A percentile compares a stretch with the other conserved stretches of the same genome.
Evolutionary conservation across 73 alveolate species (phyloP).

Genomic region (Tetrahymena thermophila): DNA sequence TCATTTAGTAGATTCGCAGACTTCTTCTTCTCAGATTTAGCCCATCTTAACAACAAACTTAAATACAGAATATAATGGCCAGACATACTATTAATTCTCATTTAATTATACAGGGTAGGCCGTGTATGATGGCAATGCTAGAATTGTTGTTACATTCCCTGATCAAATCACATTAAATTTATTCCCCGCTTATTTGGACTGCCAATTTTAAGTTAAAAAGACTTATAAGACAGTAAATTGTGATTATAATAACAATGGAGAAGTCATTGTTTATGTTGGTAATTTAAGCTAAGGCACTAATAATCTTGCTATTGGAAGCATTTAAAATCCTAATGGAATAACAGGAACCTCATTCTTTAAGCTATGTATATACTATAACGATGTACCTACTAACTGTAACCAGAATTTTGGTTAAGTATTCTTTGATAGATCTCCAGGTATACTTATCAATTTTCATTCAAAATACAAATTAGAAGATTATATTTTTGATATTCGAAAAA

Average conservation of each 20-base stretch:
- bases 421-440: background rate
- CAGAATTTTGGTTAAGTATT: background rate
- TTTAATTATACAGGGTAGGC: background rate
- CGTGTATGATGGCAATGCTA: background rate
- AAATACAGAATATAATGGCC: background rate
- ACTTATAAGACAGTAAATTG: background rate
- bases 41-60: background rate
- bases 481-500: background rate
- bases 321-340: background rate
- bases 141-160: background rate
- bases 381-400: background rate
- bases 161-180: background rate
- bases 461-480: background rate
- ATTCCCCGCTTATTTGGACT: background rate
- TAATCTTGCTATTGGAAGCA: background rate
- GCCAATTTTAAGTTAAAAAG: background rate
- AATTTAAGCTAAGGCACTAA: background rate
- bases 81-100: background rate
- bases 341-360: background rate
- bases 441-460: background rate
- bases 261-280: background rate
- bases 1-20: background rate
- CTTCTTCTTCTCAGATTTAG: background rate
- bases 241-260: background rate
- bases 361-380: background rate